A percentile compares a stretch with the other conserved stretches of the same genome.
Conservation (phyloP, 108 stramenopile species). For the Cyclotella kingstonii region DNA sequence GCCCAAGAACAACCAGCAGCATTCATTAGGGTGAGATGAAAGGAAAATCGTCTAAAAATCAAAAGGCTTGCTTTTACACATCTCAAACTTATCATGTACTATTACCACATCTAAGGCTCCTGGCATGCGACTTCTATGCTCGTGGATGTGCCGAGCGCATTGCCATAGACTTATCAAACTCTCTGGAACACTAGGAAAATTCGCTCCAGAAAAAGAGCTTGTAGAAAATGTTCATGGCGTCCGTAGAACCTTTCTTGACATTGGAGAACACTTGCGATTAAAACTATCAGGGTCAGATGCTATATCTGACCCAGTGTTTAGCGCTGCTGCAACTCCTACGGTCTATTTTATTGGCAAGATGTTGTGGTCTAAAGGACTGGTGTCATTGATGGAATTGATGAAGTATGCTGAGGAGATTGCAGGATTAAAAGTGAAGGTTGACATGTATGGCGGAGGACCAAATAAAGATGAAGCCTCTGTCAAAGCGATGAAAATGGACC, state of each 20-base stretch:
- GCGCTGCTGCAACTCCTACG: slow-evolving; percentile 45
- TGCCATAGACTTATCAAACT: slow-evolving; percentile 88
- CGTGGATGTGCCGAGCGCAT: slow-evolving; percentile 88
- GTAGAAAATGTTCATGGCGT: slow-evolving; percentile 92
- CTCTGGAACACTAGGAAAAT: slow-evolving; percentile 67
- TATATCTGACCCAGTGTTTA: slow-evolving; percentile 55
- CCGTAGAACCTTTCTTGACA: slow-evolving; percentile 67
- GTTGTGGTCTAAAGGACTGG: slow-evolving; percentile 88
- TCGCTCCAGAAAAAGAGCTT: slow-evolving; percentile 85
- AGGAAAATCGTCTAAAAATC: not conserved
- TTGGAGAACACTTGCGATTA: slow-evolving; percentile 34
- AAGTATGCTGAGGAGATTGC: slow-evolving; percentile 78
- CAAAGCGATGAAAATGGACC: slow-evolving; percentile 52
- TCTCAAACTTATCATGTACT: no score
- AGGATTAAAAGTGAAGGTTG: slow-evolving; percentile 57
- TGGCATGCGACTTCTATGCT: slow-evolving; percentile 57
- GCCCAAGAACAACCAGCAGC: slow-evolving; percentile 80
- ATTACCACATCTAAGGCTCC: slow-evolving; percentile 52
- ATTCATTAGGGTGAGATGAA: slow-evolving; percentile 58
- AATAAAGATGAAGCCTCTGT: slow-evolving; percentile 66
- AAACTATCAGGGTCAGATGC: slow-evolving; percentile 7
- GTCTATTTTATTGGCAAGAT: slow-evolving; percentile 94
- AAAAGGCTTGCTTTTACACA: not conserved
- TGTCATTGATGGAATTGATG: slow-evolving; percentile 75
- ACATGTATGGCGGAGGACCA: slow-evolving; percentile 86